Evolutionary conservation across 257 asterid genomes (phyloP).

Genomic region (Nicotiana undulata): DNA sequence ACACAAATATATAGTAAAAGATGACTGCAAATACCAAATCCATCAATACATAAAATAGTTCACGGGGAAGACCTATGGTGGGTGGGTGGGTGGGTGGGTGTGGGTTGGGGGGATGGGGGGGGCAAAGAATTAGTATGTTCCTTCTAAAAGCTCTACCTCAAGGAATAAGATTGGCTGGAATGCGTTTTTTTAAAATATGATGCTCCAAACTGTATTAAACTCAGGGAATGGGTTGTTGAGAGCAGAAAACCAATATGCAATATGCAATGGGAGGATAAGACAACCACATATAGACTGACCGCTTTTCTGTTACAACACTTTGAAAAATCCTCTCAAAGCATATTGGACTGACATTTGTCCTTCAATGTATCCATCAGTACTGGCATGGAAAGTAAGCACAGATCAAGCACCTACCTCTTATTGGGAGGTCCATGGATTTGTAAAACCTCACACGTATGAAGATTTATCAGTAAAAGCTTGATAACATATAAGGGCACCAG

Average conservation of each 20-base stretch:
- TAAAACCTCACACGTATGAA: neutral
- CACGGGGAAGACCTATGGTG: neutral
- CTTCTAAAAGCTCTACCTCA: neutral
- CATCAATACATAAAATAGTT: neutral
- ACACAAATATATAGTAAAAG: neutral
- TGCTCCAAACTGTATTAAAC: neutral
- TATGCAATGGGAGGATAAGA: neutral
- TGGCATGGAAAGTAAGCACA: neutral
- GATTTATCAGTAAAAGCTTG: neutral
- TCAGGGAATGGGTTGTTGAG: neutral
- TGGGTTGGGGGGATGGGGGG: no score
- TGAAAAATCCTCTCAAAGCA: neutral
- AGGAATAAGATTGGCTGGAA: neutral
- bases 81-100: no score
- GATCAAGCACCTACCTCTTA: neutral
- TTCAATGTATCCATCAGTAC: neutral
- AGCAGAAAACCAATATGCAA: neutral
- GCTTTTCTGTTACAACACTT: neutral
- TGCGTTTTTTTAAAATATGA: neutral
- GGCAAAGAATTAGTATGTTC: neutral
- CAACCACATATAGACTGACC: neutral
- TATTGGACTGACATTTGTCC: neutral
- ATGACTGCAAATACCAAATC: neutral
- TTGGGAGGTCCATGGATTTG: neutral
- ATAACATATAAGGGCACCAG: neutral